Percentiles rank a stretch among this genome's conserved stretches.
phyloP scores from a whole-genome alignment of 371 early-diverging fungal genomes.

The Thermomucor indicae-seudaticae region DNA sequence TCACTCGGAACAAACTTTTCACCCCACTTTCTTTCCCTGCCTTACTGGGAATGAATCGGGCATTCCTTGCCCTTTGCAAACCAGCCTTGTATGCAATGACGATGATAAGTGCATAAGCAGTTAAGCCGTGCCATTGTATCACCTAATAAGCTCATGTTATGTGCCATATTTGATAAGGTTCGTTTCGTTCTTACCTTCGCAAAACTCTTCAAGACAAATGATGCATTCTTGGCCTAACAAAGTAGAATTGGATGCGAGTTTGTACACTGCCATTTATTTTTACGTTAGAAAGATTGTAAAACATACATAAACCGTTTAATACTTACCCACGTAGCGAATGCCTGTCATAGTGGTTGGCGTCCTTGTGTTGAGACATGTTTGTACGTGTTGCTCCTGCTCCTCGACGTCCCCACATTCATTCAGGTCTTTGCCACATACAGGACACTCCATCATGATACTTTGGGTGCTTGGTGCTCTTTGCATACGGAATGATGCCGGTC shows the following conservation, averaged over 20 bases:
- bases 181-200: constrained; percentile 30
- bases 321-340: constrained; percentile 59
- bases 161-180: background rate
- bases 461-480: constrained; percentile 38
- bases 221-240: constrained; percentile 70
- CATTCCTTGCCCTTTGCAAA: constrained; percentile 54
- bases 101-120: constrained; percentile 70
- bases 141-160: constrained; percentile 27
- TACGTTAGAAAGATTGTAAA: background rate
- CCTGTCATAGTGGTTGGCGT: constrained; percentile 40
- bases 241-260: constrained; percentile 47
- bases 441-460: constrained; percentile 70
- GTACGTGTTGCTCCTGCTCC: constrained; percentile 69
- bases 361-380: constrained; percentile 55
- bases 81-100: constrained; percentile 66
- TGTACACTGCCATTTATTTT: constrained; percentile 27
- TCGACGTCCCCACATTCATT: constrained; percentile 20
- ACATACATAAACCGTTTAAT: no score
- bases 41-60: constrained; percentile 50
- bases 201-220: constrained; percentile 83
- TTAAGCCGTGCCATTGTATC: constrained; percentile 68
- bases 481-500: constrained; percentile 18
- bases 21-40: background rate
- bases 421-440: constrained; percentile 58
- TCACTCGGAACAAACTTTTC: background rate